These are phyloP conservation scores for Pichia terricola DNA, from an alignment of 1,139 yeast genomes.

Conservation along the genomic window DNA sequence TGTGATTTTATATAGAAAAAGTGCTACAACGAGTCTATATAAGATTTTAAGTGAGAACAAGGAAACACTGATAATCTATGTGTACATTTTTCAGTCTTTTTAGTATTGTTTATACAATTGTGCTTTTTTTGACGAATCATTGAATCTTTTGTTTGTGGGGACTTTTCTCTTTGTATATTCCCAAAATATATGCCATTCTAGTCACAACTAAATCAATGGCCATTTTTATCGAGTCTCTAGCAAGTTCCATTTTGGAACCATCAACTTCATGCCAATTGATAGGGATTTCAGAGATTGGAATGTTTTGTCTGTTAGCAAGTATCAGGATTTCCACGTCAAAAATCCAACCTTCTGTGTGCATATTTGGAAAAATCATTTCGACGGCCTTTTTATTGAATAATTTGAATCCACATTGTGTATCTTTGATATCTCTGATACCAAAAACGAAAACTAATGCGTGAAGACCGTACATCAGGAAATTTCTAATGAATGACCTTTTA, in stretches of 20 bases:
- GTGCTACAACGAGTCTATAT: no score
- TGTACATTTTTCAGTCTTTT: no score
- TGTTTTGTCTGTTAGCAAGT: conserved; percentile 62
- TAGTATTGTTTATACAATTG: no score
- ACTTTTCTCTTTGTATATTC: conserved; percentile 42
- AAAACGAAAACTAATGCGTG: conserved; percentile 79
- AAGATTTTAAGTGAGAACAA: no score
- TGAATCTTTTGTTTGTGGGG: neutral
- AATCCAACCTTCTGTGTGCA: conserved; percentile 98
- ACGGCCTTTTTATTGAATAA: conserved; percentile 70
- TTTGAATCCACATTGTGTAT: conserved; percentile 97
- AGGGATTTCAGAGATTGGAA: conserved; percentile 66
- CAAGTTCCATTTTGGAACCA: conserved; percentile 89
- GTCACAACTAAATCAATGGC: conserved; percentile 93
- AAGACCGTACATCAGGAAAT: conserved; percentile 86
- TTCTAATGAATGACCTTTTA: conserved; percentile 77
- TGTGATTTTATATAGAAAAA: no score
- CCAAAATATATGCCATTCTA: conserved; percentile 76
- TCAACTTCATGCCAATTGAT: conserved; percentile 96
- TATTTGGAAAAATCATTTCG: conserved; percentile 62
- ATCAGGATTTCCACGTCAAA: conserved; percentile 90
- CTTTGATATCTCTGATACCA: conserved; percentile 79
- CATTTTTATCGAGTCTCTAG: conserved; percentile 85
- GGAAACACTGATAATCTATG: no score
- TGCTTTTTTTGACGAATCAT: no score